Evolutionary conservation across 2,329 filamentous ascomycete genomes (phyloP).

Genomic region (Ophiocordyceps camponoti-rufipedis): DNA sequence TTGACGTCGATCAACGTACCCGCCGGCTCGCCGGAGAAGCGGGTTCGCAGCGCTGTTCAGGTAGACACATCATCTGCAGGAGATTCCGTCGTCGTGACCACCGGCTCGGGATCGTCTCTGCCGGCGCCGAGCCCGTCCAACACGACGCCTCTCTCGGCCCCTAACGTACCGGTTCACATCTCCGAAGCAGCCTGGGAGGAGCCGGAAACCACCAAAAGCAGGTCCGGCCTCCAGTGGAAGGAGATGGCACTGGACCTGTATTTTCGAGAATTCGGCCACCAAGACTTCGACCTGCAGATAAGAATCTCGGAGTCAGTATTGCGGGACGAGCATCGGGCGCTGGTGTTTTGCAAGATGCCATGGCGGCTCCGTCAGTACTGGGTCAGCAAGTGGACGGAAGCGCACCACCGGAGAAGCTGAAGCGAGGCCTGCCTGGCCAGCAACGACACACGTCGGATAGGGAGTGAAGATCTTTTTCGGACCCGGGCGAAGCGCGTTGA

Average conservation of each 20-base stretch:
- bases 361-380: slow-evolving; percentile 32
- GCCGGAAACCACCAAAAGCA: slow-evolving; percentile 21
- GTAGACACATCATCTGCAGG: slow-evolving; percentile 1
- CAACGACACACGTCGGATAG: no score
- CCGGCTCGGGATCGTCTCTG: neutral
- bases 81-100: neutral
- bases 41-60: slow-evolving; percentile 13
- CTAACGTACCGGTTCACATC: neutral
- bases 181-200: slow-evolving; percentile 12
- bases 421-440: neutral
- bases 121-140: slow-evolving; percentile 1
- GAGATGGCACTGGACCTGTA: slow-evolving; percentile 41
- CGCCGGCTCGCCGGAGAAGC: slow-evolving; percentile 13
- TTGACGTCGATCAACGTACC: slow-evolving; percentile 14
- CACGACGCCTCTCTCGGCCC: slow-evolving; percentile 1
- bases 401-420: neutral
- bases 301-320: slow-evolving; percentile 40
- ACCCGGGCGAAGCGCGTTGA: slow-evolving; percentile 1
- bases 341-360: slow-evolving; percentile 45
- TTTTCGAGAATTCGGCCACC: slow-evolving; percentile 37
- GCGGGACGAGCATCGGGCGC: slow-evolving; percentile 39
- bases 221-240: slow-evolving; percentile 27
- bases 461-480: no score
- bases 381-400: slow-evolving; percentile 33
- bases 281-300: slow-evolving; percentile 39